Evolutionary conservation across 1,284 basidiomycete species (phyloP).

Genomic region (Ceratobasidium sp.): DNA sequence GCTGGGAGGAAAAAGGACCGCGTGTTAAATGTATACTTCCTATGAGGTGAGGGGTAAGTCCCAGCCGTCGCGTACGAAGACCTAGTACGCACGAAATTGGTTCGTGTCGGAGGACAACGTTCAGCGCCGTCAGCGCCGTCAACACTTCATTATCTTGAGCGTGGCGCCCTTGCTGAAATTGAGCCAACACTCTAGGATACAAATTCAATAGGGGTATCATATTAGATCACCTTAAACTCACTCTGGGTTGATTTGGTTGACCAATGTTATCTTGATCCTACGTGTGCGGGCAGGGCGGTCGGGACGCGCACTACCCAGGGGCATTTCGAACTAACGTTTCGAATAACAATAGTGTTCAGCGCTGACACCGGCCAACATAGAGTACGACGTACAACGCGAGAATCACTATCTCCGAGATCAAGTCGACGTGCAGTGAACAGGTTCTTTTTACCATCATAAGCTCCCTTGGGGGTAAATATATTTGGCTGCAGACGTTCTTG

Average conservation of each 20-base stretch:
- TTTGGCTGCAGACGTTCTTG: slow-evolving; percentile 46
- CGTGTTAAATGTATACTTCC: slow-evolving; percentile 77
- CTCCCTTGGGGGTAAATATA: slow-evolving; percentile 47
- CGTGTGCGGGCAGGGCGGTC: slow-evolving; percentile 33
- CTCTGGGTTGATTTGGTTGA: slow-evolving; percentile 82
- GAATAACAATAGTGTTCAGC: neutral
- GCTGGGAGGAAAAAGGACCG: slow-evolving; percentile 79
- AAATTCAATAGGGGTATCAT: neutral
- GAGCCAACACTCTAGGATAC: slow-evolving; percentile 67
- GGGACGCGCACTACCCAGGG: slow-evolving; percentile 55
- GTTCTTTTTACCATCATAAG: slow-evolving; percentile 8
- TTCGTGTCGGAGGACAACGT: slow-evolving; percentile 82
- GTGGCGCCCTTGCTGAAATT: slow-evolving; percentile 75
- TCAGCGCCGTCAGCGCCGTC: slow-evolving; percentile 81
- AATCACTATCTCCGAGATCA: slow-evolving; percentile 65
- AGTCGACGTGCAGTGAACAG: slow-evolving; percentile 72
- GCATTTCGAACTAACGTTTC: slow-evolving; percentile 70
- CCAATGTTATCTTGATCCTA: slow-evolving; percentile 69
- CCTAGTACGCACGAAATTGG: slow-evolving; percentile 63
- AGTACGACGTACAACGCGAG: slow-evolving; percentile 19
- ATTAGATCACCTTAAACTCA: slow-evolving; percentile 55
- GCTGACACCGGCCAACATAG: neutral
- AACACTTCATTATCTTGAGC: slow-evolving; percentile 77
- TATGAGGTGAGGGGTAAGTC: slow-evolving; percentile 26
- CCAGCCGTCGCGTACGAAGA: neutral